phyloP scores from a whole-genome alignment of 495 filamentous ascomycete species.

The Penicillium lagena region DNA sequence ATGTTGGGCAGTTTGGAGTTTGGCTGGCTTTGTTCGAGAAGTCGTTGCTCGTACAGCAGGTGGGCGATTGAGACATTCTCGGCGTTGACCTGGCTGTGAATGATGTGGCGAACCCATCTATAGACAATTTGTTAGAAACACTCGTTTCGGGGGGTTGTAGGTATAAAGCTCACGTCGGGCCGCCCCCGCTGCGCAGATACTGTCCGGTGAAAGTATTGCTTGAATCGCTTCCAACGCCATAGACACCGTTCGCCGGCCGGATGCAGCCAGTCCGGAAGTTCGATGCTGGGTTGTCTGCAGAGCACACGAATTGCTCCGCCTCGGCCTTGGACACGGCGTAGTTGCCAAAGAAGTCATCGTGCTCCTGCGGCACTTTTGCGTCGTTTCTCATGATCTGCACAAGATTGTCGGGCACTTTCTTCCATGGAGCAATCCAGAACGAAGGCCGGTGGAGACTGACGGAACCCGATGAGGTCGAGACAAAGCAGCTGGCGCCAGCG shows the following conservation, averaged over 20 bases:
- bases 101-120: constrained; percentile 43
- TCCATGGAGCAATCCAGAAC: constrained; percentile 48
- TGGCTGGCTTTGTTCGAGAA: constrained; percentile 37
- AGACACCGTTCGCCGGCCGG: constrained; percentile 52
- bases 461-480: constrained; percentile 52
- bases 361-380: constrained; percentile 33
- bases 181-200: constrained; percentile 22
- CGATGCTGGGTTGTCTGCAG: constrained; percentile 28
- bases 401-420: constrained; percentile 9
- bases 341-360: constrained; percentile 48
- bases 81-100: constrained; percentile 52
- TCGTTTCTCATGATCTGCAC: constrained; percentile 44
- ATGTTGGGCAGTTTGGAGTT: constrained; percentile 30
- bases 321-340: constrained; percentile 49
- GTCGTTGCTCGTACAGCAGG: constrained; percentile 52
- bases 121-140: constrained; percentile 4
- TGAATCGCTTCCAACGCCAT: constrained; percentile 49
- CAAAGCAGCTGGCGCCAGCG: constrained; percentile 43
- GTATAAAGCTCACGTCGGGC: constrained; percentile 28
- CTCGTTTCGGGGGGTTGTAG: background rate
- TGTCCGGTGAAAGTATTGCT: constrained; percentile 35
- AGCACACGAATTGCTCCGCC: constrained; percentile 44
- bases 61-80: constrained; percentile 53
- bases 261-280: constrained; percentile 52
- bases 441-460: constrained; percentile 31